Evolutionary conservation across 2,329 filamentous ascomycete genomes (phyloP), one percentile per base, ranked within the genome.

Genomic region (Epicoccum nigrum): DNA sequence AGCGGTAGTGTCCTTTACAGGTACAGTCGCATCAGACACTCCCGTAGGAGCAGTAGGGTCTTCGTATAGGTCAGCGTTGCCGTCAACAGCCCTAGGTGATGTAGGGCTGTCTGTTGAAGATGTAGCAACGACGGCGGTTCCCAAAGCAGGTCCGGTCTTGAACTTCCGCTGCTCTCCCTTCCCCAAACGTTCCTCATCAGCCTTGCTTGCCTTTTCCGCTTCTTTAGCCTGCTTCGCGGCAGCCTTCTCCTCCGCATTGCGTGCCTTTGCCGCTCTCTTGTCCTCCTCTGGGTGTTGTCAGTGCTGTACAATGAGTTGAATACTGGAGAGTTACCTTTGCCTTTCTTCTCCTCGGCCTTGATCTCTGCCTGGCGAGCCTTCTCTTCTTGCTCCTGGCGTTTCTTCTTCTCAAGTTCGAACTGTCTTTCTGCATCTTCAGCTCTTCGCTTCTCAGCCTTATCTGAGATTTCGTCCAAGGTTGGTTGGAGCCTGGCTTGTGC

Each of bases 391-490:
- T 83, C 81, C 41, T 85, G 80, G 45, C 86, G 81, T 66, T 86
- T 81, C 62, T 83, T 81, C 56, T 85, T 79, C 51, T 90, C 85
- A 54, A 85, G 79, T 53, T 91, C 87, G 15, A 85, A 69, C 33
- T 82, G 81, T 9, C 83, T 73, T 58, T 86, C 83, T 38, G 86
- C 79, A 17, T 88, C 69, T 52, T 86, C 81, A 40, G 87, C 89
- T 31, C 84, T 80, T 68, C 91, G 86, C 55, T 81, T 80, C 65
- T 92, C 88, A 0, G 89, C 89, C 67, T 86, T 89, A 43, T 89
- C 86, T 45, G 87, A 86, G 55, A 97, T 94, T 58, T 95, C 89
- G 59, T 96, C 87, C 5, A 97, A 72, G 0, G 94, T 85, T 4
- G 92, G 92, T 69, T 93, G 89, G 13, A 97, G 83, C 59, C 87